Evolutionary conservation across 169 alveolate genomes (phyloP).

Genomic region (Plasmodium falciparum): DNA sequence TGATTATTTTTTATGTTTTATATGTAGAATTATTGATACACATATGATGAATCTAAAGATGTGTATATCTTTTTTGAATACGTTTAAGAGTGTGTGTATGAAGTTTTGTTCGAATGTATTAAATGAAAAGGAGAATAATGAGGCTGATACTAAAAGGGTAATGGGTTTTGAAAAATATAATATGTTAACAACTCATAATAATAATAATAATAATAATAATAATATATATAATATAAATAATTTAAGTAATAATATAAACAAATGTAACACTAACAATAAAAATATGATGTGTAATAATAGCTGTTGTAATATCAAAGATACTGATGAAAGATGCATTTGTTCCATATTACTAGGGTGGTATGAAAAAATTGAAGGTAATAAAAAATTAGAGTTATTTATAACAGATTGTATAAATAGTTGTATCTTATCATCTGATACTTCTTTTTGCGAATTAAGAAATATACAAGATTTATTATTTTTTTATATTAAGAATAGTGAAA

Average conservation of each 20-base stretch:
- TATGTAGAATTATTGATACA: constrained; percentile 24
- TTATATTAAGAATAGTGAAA: constrained; percentile 40
- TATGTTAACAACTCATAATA: not conserved
- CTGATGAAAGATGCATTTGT: constrained; percentile 5
- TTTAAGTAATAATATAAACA: not conserved
- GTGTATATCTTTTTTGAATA: constrained; percentile 36
- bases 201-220: not conserved
- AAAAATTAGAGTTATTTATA: constrained; percentile 39
- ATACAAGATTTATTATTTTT: constrained; percentile 13
- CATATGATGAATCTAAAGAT: constrained; percentile 23
- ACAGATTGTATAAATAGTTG: constrained; percentile 56
- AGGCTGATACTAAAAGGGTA: not conserved
- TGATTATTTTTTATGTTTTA: constrained; percentile 16
- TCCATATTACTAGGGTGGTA: constrained; percentile 2
- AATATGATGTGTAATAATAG: not conserved
- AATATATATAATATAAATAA: not conserved
- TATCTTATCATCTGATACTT: constrained; percentile 6
- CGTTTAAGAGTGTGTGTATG: constrained; percentile 30
- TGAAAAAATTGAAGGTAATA: constrained; percentile 24
- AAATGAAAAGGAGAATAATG: not conserved
- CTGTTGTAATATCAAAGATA: not conserved
- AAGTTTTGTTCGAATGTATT: constrained; percentile 4
- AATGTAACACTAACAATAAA: not conserved
- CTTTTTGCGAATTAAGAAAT: constrained; percentile 8
- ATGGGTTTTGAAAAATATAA: not conserved